Evolutionary conservation across 1,139 yeast species (phyloP).

Genomic region (Candida sanyaensis): DNA sequence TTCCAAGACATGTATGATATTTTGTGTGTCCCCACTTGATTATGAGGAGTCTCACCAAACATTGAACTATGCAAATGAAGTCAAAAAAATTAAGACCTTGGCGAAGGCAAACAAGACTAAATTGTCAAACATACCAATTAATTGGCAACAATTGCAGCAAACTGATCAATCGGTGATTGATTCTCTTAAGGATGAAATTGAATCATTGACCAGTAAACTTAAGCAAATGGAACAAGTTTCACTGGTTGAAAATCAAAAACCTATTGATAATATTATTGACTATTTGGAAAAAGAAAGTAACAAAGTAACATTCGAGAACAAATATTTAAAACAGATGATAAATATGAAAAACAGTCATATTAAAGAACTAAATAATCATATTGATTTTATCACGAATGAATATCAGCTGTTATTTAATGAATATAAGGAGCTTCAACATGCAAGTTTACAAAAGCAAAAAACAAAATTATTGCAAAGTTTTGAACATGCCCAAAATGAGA

Average conservation of each 20-base stretch:
- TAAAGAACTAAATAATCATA: constrained; percentile 29
- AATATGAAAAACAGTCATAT: constrained; percentile 23
- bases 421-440: constrained; percentile 1
- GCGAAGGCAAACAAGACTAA: constrained; percentile 52
- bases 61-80: constrained; percentile 72
- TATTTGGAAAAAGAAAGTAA: constrained; percentile 34
- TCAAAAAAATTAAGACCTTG: constrained; percentile 63
- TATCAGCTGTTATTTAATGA: constrained; percentile 12
- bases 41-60: constrained; percentile 76
- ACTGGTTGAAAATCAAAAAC: constrained; percentile 1
- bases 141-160: constrained; percentile 32
- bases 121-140: constrained; percentile 28
- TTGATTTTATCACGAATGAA: constrained; percentile 31
- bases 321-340: constrained; percentile 24
- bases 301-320: constrained; percentile 36
- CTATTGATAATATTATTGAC: constrained; percentile 27
- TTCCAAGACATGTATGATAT: constrained; percentile 74
- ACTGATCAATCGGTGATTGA: constrained; percentile 31
- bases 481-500: not conserved
- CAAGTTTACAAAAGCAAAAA: constrained; percentile 4
- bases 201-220: constrained; percentile 29
- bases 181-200: constrained; percentile 33
- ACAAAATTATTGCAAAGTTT: constrained; percentile 6
- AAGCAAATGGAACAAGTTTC: constrained; percentile 7
- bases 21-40: constrained; percentile 74